Conservation (phyloP, 1,284 basidiomycete genomes). For the Vanrija sp. region DNA sequence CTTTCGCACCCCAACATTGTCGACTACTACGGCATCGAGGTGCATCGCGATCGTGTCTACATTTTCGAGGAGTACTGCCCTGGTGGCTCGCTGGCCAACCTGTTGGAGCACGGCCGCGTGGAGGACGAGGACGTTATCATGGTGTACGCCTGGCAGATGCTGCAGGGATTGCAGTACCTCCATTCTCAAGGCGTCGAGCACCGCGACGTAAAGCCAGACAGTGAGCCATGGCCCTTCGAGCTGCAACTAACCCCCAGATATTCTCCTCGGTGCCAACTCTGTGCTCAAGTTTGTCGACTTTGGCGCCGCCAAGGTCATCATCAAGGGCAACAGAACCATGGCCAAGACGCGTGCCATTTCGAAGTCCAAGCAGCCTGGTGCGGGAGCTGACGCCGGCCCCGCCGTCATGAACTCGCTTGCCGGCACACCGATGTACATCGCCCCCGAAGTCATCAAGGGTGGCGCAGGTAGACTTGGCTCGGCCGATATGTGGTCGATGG, state of each 20-base stretch:
- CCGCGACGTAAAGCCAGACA: slow-evolving; percentile 98
- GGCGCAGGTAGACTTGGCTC: slow-evolving; percentile 79
- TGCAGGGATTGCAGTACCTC: slow-evolving; percentile 91
- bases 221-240: slow-evolving; percentile 55
- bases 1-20: slow-evolving; percentile 97
- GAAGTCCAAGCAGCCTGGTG: slow-evolving; percentile 14
- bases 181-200: slow-evolving; percentile 73
- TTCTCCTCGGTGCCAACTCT: slow-evolving; percentile 79
- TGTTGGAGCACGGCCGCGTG: slow-evolving; percentile 90
- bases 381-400: slow-evolving; percentile 44
- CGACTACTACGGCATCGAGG: slow-evolving; percentile 98
- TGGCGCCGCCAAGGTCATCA: slow-evolving; percentile 95
- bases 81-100: slow-evolving; percentile 83
- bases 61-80: slow-evolving; percentile 99
- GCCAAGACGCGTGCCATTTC: slow-evolving; percentile 57
- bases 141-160: slow-evolving; percentile 94
- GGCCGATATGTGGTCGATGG: slow-evolving; percentile 93
- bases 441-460: slow-evolving; percentile 90
- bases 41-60: slow-evolving; percentile 94
- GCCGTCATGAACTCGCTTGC: slow-evolving; percentile 76
- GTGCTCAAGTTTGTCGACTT: slow-evolving; percentile 99
- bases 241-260: slow-evolving; percentile 58
- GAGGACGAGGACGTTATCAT: slow-evolving; percentile 96
- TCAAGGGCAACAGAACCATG: slow-evolving; percentile 85
- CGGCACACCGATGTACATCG: slow-evolving; percentile 99